Evolutionary conservation across 306 rosid genomes (phyloP).

Genomic region (Trifolium subterraneum): DNA sequence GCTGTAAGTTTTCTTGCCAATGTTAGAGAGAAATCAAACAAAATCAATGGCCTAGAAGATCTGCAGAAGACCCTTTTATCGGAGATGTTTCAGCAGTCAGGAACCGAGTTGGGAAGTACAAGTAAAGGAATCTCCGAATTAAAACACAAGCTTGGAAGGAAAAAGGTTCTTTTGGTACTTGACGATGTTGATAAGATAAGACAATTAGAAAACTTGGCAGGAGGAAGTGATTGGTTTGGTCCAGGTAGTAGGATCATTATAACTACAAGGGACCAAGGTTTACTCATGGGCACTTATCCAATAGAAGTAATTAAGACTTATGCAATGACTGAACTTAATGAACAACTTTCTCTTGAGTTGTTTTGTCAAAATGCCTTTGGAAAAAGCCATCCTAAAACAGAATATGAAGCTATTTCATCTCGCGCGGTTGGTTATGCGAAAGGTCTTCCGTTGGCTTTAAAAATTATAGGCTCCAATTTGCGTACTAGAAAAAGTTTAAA

Average conservation of each 20-base stretch:
- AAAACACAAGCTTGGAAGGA: too few relatives aligned
- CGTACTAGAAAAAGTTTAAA: not conserved
- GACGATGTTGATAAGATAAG: too few relatives aligned
- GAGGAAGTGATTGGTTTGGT: constrained; percentile 39
- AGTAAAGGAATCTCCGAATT: too few relatives aligned
- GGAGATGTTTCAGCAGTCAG: too few relatives aligned
- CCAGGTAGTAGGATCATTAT: constrained; percentile 9
- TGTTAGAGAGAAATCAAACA: too few relatives aligned
- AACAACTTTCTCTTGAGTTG: not conserved
- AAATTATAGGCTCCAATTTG: not conserved
- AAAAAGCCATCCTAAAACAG: not conserved
- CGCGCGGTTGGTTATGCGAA: not conserved
- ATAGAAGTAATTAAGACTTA: not conserved
- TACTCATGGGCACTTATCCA: not conserved
- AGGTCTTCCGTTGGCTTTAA: constrained; percentile 25
- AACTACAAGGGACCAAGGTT: constrained; percentile 35
- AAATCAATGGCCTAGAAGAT: too few relatives aligned
- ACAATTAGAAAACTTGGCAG: constrained; percentile 18
- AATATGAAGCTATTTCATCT: not conserved
- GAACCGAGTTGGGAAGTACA: too few relatives aligned
- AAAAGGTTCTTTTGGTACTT: too few relatives aligned
- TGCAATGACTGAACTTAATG: constrained; percentile 15
- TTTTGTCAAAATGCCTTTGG: constrained; percentile 35
- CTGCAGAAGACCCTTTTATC: too few relatives aligned
- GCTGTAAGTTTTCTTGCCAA: too few relatives aligned